These are phyloP conservation scores for Phylloporus rhodoxanthus DNA, from an alignment of 768 basidiomycete species.

Conservation along the genomic window DNA sequence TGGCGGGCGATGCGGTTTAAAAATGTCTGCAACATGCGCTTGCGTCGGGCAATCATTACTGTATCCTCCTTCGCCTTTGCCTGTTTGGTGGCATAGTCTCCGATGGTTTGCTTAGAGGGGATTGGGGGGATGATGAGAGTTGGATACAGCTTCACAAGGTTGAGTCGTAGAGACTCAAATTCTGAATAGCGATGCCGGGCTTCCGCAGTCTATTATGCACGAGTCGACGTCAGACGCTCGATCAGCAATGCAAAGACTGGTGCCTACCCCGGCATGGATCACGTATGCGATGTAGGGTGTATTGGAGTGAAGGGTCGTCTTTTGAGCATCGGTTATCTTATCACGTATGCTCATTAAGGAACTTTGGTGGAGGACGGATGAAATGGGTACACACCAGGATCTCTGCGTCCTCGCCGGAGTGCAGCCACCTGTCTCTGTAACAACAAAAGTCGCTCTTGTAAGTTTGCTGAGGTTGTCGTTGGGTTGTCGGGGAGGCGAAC, in stretches of 20 bases:
- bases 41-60: constrained; percentile 83
- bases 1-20: constrained; percentile 84
- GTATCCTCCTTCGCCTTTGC: constrained; percentile 95
- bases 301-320: constrained; percentile 83
- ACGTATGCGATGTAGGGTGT: constrained; percentile 94
- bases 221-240: constrained; percentile 7
- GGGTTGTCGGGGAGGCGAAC: constrained; percentile 54
- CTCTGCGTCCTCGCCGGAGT: constrained; percentile 78
- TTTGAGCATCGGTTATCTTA: constrained; percentile 92
- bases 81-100: constrained; percentile 96
- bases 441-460: constrained; percentile 79
- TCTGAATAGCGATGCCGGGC: constrained; percentile 93
- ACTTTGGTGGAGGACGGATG: background rate
- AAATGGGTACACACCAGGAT: constrained; percentile 51
- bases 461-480: constrained; percentile 45
- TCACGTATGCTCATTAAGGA: constrained; percentile 13
- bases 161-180: constrained; percentile 87
- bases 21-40: constrained; percentile 94
- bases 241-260: constrained; percentile 2
- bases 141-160: constrained; percentile 83
- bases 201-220: constrained; percentile 56
- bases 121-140: constrained; percentile 97
- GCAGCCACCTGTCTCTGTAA: constrained; percentile 65
- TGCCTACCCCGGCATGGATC: constrained; percentile 76
- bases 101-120: constrained; percentile 90